Evolutionary conservation across 1,139 yeast genomes (phyloP).

Genomic region (Hemisphaericaspora xylanilytica): DNA sequence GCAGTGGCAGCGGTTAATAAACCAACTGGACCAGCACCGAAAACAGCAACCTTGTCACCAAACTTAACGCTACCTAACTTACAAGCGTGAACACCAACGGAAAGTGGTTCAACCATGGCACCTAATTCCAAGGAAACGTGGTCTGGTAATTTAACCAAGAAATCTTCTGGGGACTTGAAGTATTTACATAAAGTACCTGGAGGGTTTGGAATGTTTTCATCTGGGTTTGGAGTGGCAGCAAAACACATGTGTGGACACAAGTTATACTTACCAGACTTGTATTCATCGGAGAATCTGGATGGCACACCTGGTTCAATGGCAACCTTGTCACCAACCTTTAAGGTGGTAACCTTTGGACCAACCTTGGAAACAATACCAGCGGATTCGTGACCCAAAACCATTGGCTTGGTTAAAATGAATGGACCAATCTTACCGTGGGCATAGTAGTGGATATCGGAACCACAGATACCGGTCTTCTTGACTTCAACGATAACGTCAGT

Average conservation of each 20-base stretch:
- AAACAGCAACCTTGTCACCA: slow-evolving; percentile 74
- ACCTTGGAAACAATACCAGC: slow-evolving; percentile 69
- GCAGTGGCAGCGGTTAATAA: slow-evolving; percentile 76
- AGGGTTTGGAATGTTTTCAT: slow-evolving; percentile 42
- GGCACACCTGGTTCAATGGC: slow-evolving; percentile 79
- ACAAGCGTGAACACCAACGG: slow-evolving; percentile 83
- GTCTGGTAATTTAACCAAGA: slow-evolving; percentile 75
- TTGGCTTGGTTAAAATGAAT: slow-evolving; percentile 59
- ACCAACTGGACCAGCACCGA: slow-evolving; percentile 96
- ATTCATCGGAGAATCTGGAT: slow-evolving; percentile 69
- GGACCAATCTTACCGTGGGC: slow-evolving; percentile 78
- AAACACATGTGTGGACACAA: slow-evolving; percentile 80
- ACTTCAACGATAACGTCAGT: slow-evolving; percentile 74
- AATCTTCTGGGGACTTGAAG: slow-evolving; percentile 78
- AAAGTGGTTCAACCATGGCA: slow-evolving; percentile 83
- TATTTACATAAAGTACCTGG: slow-evolving; percentile 75
- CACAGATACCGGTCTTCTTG: slow-evolving; percentile 81
- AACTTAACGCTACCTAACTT: slow-evolving; percentile 64
- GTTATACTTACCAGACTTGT: slow-evolving; percentile 74
- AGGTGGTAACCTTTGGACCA: slow-evolving; percentile 56
- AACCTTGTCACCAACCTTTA: slow-evolving; percentile 74
- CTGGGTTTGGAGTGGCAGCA: slow-evolving; percentile 73
- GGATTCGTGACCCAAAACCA: slow-evolving; percentile 78
- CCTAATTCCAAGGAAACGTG: slow-evolving; percentile 79
- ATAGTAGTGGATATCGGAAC: slow-evolving; percentile 83